phyloP scores from a whole-genome alignment of 257 asterid species.

The Gynochthodes officinalis region DNA sequence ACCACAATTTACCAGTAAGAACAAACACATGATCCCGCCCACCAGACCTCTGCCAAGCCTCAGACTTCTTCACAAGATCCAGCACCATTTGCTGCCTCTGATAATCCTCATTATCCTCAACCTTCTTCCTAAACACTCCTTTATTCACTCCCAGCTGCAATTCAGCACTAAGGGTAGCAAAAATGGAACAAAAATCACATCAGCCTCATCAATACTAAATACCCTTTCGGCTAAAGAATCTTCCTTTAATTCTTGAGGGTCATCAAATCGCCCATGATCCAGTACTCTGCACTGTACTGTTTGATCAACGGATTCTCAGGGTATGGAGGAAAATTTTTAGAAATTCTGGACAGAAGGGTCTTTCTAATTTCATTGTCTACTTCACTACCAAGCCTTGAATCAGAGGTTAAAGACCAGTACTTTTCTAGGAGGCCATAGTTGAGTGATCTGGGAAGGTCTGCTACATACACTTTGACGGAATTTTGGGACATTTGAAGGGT shows the following conservation, averaged over 20 bases:
- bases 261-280: constrained; percentile 87
- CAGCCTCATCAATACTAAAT: constrained; percentile 51
- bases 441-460: constrained; percentile 83
- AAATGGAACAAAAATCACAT: constrained; percentile 92
- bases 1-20: constrained; percentile 59
- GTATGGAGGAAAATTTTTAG: constrained; percentile 46
- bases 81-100: constrained; percentile 69
- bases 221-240: constrained; percentile 75
- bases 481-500: constrained; percentile 27
- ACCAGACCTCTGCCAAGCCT: constrained; percentile 86
- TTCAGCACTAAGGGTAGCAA: constrained; percentile 89
- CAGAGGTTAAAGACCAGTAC: constrained; percentile 68
- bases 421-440: constrained; percentile 73
- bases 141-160: constrained; percentile 69
- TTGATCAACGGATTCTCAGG: constrained; percentile 83
- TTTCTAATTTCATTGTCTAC: constrained; percentile 70
- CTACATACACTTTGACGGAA: constrained; percentile 59
- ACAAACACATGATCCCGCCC: constrained; percentile 94
- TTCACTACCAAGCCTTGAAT: constrained; percentile 73
- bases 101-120: constrained; percentile 77
- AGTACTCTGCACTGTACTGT: constrained; percentile 95
- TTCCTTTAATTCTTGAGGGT: constrained; percentile 38
- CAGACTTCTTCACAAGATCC: constrained; percentile 60
- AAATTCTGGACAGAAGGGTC: constrained; percentile 34
- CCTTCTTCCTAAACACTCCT: constrained; percentile 81